Conservation (phyloP, 106 monocot genomes). For the Narthecium ossifragum region DNA sequence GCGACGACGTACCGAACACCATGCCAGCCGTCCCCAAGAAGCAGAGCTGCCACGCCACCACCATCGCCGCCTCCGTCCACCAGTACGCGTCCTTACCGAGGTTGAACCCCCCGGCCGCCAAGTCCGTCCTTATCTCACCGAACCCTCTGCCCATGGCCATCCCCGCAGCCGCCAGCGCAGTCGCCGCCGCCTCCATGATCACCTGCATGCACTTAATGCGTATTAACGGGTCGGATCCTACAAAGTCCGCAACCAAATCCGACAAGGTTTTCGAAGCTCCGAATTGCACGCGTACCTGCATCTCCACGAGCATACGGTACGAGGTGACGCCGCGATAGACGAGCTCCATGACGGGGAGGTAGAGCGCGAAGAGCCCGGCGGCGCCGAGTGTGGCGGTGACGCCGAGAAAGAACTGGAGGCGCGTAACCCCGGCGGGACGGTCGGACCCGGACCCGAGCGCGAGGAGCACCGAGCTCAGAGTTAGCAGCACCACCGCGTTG, state of each 20-base stretch:
- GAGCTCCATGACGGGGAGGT: slow-evolving; percentile 60
- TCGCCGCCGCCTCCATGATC: slow-evolving; percentile 62
- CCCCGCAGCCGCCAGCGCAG: slow-evolving; percentile 33
- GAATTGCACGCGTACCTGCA: too few species aligned
- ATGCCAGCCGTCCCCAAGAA: slow-evolving; percentile 73
- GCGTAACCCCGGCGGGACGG: slow-evolving; percentile 29
- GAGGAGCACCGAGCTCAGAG: slow-evolving; percentile 46
- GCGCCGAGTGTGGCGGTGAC: slow-evolving; percentile 54
- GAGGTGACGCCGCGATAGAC: slow-evolving; percentile 25
- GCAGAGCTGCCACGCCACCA: slow-evolving; percentile 50
- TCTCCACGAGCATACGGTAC: slow-evolving; percentile 49
- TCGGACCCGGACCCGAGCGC: slow-evolving; percentile 37
- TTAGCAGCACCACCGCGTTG: slow-evolving; percentile 56
- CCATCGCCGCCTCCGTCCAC: slow-evolving; percentile 17
- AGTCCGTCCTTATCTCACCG: slow-evolving; percentile 23
- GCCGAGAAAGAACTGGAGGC: slow-evolving; percentile 41
- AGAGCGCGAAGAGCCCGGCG: slow-evolving; percentile 50
- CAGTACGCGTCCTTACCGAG: slow-evolving; percentile 33
- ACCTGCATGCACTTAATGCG: too few species aligned
- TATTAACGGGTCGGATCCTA: too few species aligned
- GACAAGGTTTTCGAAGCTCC: too few species aligned
- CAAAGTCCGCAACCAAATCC: too few species aligned
- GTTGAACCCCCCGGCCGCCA: slow-evolving; percentile 21
- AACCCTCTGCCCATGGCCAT: slow-evolving; percentile 25
- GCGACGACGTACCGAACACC: slow-evolving; percentile 58